Evolutionary conservation across 2,329 filamentous ascomycete species (phyloP).

Genomic region (Tolypocladium ophioglossoides): DNA sequence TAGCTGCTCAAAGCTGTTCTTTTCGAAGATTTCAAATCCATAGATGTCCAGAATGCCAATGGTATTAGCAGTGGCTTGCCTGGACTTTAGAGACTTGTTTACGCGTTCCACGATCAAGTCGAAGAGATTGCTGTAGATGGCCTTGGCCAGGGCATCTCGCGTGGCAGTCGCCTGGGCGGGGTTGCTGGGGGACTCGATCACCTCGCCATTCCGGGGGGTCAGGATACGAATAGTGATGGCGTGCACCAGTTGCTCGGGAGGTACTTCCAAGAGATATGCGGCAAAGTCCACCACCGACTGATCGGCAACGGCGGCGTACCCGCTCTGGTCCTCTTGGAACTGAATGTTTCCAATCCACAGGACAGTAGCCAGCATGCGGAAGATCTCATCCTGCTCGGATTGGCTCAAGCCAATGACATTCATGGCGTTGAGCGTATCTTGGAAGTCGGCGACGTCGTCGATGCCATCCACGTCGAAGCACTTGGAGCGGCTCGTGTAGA

Average conservation of each 20-base stretch:
- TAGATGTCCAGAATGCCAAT: slow-evolving; percentile 99
- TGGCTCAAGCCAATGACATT: slow-evolving; percentile 82
- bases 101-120: slow-evolving; percentile 96
- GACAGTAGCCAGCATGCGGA: slow-evolving; percentile 85
- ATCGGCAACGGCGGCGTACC: slow-evolving; percentile 79
- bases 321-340: slow-evolving; percentile 80
- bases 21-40: slow-evolving; percentile 98
- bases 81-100: slow-evolving; percentile 76
- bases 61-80: slow-evolving; percentile 65
- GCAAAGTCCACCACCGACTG: slow-evolving; percentile 90
- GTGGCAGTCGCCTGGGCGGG: slow-evolving; percentile 76
- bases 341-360: slow-evolving; percentile 93
- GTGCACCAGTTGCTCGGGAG: slow-evolving; percentile 68
- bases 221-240: slow-evolving; percentile 85
- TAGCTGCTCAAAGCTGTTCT: slow-evolving; percentile 97
- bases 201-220: slow-evolving; percentile 53
- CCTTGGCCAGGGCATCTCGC: slow-evolving; percentile 83
- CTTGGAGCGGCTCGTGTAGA: slow-evolving; percentile 89
- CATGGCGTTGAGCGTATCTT: slow-evolving; percentile 91
- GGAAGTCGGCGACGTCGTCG: slow-evolving; percentile 80
- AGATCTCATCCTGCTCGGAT: slow-evolving; percentile 88
- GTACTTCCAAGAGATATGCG: slow-evolving; percentile 85
- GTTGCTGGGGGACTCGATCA: slow-evolving; percentile 72
- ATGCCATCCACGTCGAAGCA: slow-evolving; percentile 92
- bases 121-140: slow-evolving; percentile 95